phyloP scores from a whole-genome alignment of 2,329 filamentous ascomycete genomes.

The Colletotrichum limetticola region DNA sequence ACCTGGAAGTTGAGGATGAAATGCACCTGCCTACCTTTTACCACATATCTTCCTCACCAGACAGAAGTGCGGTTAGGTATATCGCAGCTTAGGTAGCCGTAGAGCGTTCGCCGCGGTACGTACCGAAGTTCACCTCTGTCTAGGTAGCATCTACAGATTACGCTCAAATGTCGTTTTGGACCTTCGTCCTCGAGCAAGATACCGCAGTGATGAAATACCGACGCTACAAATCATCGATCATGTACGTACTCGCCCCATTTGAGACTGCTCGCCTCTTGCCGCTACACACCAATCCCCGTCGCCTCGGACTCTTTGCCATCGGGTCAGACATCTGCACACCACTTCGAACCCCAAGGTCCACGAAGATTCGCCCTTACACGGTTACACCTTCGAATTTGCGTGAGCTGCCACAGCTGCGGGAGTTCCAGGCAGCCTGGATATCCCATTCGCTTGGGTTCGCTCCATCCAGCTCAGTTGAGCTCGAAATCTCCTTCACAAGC shows the following conservation, averaged over 20 bases:
- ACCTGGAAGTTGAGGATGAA: background rate
- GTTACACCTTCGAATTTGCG: background rate
- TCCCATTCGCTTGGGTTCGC: slow-evolving; percentile 17
- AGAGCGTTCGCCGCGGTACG: background rate
- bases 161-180: background rate
- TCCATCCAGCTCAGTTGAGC: background rate
- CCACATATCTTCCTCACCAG: no score
- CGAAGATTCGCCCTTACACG: background rate
- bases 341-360: background rate
- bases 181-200: background rate
- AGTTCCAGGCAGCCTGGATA: background rate
- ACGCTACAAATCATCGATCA: background rate
- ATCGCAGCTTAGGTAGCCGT: background rate
- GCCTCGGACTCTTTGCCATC: background rate
- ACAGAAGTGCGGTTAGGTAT: background rate
- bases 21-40: background rate
- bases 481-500: background rate
- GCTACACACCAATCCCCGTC: background rate
- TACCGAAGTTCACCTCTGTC: background rate
- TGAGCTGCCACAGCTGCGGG: background rate
- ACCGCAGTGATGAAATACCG: background rate
- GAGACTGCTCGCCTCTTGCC: background rate
- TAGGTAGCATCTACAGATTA: background rate
- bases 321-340: background rate
- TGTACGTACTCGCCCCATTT: background rate